Evolutionary conservation across 441 rosid genomes (phyloP).

Genomic region (Sinapis alba): DNA sequence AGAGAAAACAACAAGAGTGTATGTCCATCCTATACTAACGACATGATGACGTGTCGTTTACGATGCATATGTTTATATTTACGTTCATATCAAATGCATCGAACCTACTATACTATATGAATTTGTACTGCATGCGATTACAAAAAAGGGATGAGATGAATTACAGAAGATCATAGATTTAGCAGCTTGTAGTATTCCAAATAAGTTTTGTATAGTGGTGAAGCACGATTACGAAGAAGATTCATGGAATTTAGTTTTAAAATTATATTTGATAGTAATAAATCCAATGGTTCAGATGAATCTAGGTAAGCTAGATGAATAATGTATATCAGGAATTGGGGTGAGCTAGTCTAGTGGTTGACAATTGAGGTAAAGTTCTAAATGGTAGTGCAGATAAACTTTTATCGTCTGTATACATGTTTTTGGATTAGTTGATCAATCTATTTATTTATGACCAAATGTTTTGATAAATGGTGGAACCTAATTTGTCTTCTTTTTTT

Average conservation of each 20-base stretch:
- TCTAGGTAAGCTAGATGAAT: too few relatives aligned
- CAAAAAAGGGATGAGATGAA: neutral
- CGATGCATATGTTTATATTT: neutral
- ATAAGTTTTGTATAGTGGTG: neutral
- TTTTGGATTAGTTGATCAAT: too few relatives aligned
- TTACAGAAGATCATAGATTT: neutral
- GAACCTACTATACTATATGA: neutral
- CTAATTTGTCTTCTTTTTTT: too few relatives aligned
- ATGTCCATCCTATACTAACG: neutral
- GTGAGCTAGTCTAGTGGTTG: too few relatives aligned
- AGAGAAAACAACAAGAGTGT: slow-evolving; percentile 7
- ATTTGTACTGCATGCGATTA: neutral
- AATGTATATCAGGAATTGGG: too few relatives aligned
- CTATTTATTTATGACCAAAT: too few relatives aligned
- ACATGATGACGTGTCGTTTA: neutral
- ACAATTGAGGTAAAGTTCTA: too few relatives aligned
- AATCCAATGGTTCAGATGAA: neutral
- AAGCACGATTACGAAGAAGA: neutral
- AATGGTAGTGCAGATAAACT: too few relatives aligned
- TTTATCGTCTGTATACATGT: too few relatives aligned
- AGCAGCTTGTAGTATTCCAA: neutral
- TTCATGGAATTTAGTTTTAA: neutral
- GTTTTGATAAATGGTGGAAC: too few relatives aligned
- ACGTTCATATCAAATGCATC: neutral
- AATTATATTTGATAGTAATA: neutral